Evolutionary conservation across 805 yeast genomes (phyloP).

Genomic region (Candida oleophila): DNA sequence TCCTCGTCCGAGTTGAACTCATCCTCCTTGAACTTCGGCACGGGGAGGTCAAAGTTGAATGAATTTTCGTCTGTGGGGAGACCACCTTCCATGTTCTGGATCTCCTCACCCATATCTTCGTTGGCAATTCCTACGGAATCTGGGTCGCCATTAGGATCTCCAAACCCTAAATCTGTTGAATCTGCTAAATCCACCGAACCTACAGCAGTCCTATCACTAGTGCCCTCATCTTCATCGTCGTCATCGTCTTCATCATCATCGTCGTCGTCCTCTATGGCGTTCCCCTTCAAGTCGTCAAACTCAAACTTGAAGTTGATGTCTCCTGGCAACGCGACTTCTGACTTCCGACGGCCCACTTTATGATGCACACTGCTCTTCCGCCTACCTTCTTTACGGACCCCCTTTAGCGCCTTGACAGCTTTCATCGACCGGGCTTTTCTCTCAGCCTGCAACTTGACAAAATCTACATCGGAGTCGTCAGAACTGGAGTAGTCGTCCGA

Average conservation of each 20-base stretch:
- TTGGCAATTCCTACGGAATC: no score
- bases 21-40: conserved; percentile 51
- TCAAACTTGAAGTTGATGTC: conserved; percentile 43
- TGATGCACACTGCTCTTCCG: conserved; percentile 12
- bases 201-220: neutral
- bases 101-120: conserved; percentile 65
- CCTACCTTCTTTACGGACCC: conserved; percentile 10
- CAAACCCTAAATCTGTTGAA: neutral
- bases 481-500: conserved; percentile 42
- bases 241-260: conserved; percentile 19
- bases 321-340: conserved; percentile 41
- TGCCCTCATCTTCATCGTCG: conserved; percentile 13
- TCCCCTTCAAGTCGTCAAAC: conserved; percentile 30
- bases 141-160: no score
- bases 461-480: conserved; percentile 69
- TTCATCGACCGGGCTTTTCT: conserved; percentile 57
- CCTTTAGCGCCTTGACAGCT: conserved; percentile 36
- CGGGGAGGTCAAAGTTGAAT: conserved; percentile 16
- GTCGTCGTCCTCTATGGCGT: conserved; percentile 19
- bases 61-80: conserved; percentile 10
- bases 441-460: conserved; percentile 69
- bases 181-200: neutral
- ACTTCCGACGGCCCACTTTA: conserved; percentile 34
- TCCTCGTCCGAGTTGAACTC: conserved; percentile 61
- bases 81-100: conserved; percentile 15